A percentile compares a stretch with the other conserved stretches of the same genome.
phyloP scores from a whole-genome alignment of 2,329 filamentous ascomycete species.

The Microdochium bolleyi region DNA sequence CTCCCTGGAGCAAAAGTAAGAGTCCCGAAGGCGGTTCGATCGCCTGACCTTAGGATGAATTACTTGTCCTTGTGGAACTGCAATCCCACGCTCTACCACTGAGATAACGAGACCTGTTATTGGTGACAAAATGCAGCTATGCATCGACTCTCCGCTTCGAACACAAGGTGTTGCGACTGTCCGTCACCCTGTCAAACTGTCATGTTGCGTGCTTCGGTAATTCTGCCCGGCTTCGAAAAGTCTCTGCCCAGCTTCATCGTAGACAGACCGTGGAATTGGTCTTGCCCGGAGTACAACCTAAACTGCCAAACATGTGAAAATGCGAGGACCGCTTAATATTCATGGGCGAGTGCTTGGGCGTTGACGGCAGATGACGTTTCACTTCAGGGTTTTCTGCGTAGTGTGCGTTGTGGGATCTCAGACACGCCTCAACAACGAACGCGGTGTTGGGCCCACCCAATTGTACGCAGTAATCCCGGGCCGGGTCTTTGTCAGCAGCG shows the following conservation, averaged over 20 bases:
- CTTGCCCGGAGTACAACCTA: not conserved
- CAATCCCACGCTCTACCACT: not conserved
- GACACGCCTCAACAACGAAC: not conserved
- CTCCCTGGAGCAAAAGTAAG: not conserved
- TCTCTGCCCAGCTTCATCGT: not conserved
- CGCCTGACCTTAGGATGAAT: not conserved
- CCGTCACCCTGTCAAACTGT: not conserved
- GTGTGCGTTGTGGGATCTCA: not conserved
- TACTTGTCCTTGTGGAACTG: not conserved
- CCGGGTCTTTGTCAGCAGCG: not conserved
- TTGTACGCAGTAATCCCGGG: not conserved
- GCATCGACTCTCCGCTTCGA: not conserved
- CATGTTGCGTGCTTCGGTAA: not conserved
- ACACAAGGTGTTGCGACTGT: not conserved
- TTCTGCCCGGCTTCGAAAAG: not conserved
- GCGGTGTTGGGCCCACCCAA: not conserved
- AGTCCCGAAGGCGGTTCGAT: not conserved
- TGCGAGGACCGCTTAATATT: not conserved
- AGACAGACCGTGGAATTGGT: not conserved
- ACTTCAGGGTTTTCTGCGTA: not conserved
- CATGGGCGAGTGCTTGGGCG: not conserved
- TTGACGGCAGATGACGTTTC: not conserved
- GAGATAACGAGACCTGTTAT: not conserved
- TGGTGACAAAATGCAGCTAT: not conserved
- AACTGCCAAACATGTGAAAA: not conserved